Conservation (phyloP, 73 alveolate species). For the Paramecium octaurelia region DNA sequence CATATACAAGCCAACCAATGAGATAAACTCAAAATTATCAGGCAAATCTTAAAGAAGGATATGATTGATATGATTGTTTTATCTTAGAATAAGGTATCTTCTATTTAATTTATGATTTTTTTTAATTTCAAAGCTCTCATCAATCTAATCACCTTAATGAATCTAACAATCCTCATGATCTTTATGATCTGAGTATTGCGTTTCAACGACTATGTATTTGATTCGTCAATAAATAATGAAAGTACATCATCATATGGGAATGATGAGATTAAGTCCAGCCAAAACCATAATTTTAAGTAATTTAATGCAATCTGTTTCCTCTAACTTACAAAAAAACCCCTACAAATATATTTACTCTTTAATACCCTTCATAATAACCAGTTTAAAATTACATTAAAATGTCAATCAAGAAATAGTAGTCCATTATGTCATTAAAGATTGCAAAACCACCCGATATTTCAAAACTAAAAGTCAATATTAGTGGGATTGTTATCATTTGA, state of each 20-base stretch:
- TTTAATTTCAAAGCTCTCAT: constrained; percentile 16
- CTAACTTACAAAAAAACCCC: background rate
- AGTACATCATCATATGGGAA: background rate
- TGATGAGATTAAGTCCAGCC: background rate
- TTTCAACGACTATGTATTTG: background rate
- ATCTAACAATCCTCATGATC: background rate
- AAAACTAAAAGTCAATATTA: background rate
- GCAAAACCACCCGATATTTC: background rate
- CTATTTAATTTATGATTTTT: background rate
- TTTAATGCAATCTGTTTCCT: background rate
- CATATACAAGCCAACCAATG: constrained; percentile 45
- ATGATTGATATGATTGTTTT: background rate
- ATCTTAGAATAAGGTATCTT: background rate
- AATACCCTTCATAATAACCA: constrained; percentile 13
- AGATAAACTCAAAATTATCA: constrained; percentile 1
- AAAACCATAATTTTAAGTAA: constrained; percentile 7
- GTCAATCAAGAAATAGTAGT: constrained; percentile 6
- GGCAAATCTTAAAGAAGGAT: background rate
- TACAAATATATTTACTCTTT: background rate
- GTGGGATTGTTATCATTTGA: constrained; percentile 23
- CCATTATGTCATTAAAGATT: background rate
- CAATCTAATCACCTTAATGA: background rate
- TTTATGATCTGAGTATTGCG: background rate
- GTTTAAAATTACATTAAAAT: background rate
- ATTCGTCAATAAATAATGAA: background rate